Percentiles rank a stretch among this genome's conserved stretches.
Evolutionary conservation across 768 basidiomycete genomes (phyloP).

Genomic region (Crassisporium funariophilum): DNA sequence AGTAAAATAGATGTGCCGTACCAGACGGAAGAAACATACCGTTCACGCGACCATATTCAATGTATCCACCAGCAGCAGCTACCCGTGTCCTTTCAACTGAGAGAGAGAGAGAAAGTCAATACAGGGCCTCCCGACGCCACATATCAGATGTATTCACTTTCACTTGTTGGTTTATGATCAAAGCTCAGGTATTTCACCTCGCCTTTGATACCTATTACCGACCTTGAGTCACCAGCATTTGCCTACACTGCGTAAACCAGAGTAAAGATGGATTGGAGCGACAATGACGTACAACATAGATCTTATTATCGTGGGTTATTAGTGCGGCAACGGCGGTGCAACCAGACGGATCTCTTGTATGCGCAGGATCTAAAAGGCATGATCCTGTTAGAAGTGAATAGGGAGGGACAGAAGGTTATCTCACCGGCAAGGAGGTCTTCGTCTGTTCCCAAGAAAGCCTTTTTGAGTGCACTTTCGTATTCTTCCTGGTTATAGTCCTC

Average conservation of each 20-base stretch:
- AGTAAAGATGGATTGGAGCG: neutral
- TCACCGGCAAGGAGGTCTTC: slow-evolving; percentile 87
- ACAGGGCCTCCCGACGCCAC: neutral
- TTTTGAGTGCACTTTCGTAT: slow-evolving; percentile 80
- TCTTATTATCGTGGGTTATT: slow-evolving; percentile 73
- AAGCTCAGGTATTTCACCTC: slow-evolving; percentile 86
- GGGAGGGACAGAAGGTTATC: slow-evolving; percentile 23
- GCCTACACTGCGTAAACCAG: slow-evolving; percentile 54
- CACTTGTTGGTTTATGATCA: slow-evolving; percentile 94
- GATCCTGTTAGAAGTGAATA: slow-evolving; percentile 16
- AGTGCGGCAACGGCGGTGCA: slow-evolving; percentile 94
- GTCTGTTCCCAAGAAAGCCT: slow-evolving; percentile 91
- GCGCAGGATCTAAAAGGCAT: slow-evolving; percentile 69
- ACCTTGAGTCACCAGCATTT: slow-evolving; percentile 96
- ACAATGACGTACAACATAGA: slow-evolving; percentile 70
- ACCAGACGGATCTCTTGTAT: slow-evolving; percentile 90
- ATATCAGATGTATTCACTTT: slow-evolving; percentile 58
- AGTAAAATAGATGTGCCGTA: neutral
- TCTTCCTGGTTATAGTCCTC: slow-evolving; percentile 69
- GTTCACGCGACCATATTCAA: slow-evolving; percentile 96
- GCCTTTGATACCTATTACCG: slow-evolving; percentile 84
- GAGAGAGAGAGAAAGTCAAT: slow-evolving; percentile 9
- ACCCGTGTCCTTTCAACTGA: slow-evolving; percentile 86
- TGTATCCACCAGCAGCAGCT: slow-evolving; percentile 88
- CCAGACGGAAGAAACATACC: slow-evolving; percentile 48